These are phyloP conservation scores for Stentor roeselii DNA, from an alignment of 73 alveolate genomes.

Conservation along the genomic window DNA sequence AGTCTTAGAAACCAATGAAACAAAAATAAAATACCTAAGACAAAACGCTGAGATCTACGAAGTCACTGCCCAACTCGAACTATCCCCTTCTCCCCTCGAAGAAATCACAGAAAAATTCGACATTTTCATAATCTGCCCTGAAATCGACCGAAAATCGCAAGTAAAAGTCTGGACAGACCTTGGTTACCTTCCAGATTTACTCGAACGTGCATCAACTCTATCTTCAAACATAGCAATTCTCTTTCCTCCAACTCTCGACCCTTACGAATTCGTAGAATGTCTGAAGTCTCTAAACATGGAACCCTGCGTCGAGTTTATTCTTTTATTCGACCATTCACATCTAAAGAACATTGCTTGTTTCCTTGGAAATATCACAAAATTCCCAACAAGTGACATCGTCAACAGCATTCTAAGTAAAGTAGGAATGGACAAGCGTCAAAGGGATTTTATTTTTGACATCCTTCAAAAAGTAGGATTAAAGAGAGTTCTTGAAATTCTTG, in stretches of 20 bases:
- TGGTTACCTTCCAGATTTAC: neutral
- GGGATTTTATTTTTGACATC: neutral
- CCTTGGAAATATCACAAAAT: neutral
- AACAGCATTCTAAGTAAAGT: neutral
- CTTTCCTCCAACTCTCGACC: conserved; percentile 2
- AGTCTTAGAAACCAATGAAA: neutral
- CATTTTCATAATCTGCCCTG: neutral
- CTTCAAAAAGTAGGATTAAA: neutral
- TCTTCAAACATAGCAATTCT: neutral
- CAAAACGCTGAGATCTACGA: neutral
- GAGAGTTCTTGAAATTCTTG: neutral
- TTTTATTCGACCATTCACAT: neutral
- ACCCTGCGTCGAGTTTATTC: neutral
- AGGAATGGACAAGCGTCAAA: neutral
- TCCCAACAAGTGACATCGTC: neutral
- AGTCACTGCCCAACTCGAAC: neutral
- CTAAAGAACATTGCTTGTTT: neutral
- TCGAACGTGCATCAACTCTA: neutral
- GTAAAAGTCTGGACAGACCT: neutral
- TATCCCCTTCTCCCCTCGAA: too few species aligned
- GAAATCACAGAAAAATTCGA: too few species aligned
- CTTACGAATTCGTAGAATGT: neutral
- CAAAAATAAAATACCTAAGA: neutral
- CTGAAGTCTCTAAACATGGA: neutral
- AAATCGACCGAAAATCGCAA: neutral